Evolutionary conservation across 1,139 yeast species (phyloP).

Genomic region (Pichia sp.): DNA sequence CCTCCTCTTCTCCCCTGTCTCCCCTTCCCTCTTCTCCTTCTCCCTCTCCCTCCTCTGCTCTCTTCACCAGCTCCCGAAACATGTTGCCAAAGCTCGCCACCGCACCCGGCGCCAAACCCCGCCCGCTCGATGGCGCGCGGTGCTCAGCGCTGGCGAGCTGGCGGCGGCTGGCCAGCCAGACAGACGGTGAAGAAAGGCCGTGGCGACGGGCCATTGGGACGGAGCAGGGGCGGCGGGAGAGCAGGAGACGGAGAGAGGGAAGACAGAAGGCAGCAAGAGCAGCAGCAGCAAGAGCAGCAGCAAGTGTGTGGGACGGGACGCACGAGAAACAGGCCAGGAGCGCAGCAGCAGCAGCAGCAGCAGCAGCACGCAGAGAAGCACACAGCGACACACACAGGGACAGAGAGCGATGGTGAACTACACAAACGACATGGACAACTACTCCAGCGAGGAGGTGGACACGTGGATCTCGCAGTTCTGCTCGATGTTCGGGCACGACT

Average conservation of each 20-base stretch:
- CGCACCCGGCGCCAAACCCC: neutral
- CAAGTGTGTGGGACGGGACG: neutral
- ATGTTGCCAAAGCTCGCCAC: neutral
- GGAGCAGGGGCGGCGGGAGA: too few species aligned
- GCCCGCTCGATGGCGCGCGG: neutral
- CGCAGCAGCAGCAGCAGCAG: neutral
- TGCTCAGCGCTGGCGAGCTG: neutral
- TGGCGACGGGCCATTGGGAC: neutral
- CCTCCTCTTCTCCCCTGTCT: neutral
- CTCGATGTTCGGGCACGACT: constrained; percentile 84
- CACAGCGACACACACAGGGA: neutral
- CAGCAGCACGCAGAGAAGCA: neutral
- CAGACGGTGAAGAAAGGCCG: neutral
- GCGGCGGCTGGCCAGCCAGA: neutral
- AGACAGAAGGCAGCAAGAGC: neutral
- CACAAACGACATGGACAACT: constrained; percentile 26
- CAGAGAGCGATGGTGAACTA: constrained; percentile 1
- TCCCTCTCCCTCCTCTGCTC: neutral
- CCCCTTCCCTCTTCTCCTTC: neutral
- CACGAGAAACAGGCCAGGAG: neutral
- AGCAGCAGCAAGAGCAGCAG: neutral
- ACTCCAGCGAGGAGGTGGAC: constrained; percentile 52
- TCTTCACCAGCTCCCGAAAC: too few species aligned
- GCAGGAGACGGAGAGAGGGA: neutral
- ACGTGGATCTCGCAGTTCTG: constrained; percentile 93